Evolutionary conservation across 768 basidiomycete genomes (phyloP).

Genomic region (Rhizopogon sp.): DNA sequence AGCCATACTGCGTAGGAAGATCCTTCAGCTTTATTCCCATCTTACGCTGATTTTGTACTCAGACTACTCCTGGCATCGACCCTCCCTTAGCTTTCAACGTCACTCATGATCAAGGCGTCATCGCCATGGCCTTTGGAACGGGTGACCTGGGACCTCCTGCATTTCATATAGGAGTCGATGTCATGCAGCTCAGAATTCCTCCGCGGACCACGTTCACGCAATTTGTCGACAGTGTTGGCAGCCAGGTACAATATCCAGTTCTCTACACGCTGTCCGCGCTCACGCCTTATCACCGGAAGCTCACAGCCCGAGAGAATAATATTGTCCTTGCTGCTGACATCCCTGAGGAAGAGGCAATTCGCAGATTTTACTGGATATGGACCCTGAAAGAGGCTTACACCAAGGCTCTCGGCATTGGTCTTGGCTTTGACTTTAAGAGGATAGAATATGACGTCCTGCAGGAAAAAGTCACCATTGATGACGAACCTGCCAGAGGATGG

Average conservation of each 20-base stretch:
- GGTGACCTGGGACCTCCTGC: conserved; percentile 52
- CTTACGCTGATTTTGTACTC: conserved; percentile 6
- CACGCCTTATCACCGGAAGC: conserved; percentile 22
- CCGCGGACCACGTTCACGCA: conserved; percentile 48
- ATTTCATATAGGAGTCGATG: conserved; percentile 64
- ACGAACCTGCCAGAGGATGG: conserved; percentile 54
- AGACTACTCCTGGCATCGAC: conserved; percentile 41
- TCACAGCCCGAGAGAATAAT: conserved; percentile 34
- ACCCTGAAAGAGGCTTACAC: conserved; percentile 91
- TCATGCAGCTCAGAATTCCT: conserved; percentile 74
- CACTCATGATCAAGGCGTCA: conserved; percentile 70
- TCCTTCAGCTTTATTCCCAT: not conserved
- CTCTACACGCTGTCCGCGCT: not conserved
- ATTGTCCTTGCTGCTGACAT: conserved; percentile 31
- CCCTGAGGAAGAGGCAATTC: conserved; percentile 46
- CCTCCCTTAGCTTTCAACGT: conserved; percentile 75
- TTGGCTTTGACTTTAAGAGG: conserved; percentile 77
- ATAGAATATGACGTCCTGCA: conserved; percentile 62
- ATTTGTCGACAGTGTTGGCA: conserved; percentile 60
- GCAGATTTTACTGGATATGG: conserved; percentile 78
- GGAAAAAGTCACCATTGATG: conserved; percentile 57
- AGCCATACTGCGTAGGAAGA: conserved; percentile 68
- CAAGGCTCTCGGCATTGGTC: conserved; percentile 78
- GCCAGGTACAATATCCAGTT: conserved; percentile 44
- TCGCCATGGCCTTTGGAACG: conserved; percentile 57